A percentile compares a stretch with the other conserved stretches of the same genome.
Evolutionary conservation across 306 rosid species (phyloP).

Genomic region (Medicago ruthenica): DNA sequence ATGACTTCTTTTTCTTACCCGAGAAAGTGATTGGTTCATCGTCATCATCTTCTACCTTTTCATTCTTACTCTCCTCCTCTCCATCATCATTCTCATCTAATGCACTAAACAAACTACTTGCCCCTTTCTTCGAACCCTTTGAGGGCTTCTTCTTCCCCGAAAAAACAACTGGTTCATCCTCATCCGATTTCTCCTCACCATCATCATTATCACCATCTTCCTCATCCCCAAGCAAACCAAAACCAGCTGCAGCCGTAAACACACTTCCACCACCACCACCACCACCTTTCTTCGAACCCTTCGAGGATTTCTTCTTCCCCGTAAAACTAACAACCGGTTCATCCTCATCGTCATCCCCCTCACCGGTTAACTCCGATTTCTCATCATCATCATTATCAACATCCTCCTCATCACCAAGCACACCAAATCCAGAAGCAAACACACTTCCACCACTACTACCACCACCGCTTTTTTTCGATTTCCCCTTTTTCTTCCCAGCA

Average conservation of each 20-base stretch:
- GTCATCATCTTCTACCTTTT: slow-evolving; percentile 59
- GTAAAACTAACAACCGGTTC: slow-evolving; percentile 54
- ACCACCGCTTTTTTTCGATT: slow-evolving; percentile 74
- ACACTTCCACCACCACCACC: background rate
- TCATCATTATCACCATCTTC: slow-evolving; percentile 46
- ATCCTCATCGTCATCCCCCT: slow-evolving; percentile 54
- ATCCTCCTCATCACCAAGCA: slow-evolving; percentile 66
- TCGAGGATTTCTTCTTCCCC: slow-evolving; percentile 77
- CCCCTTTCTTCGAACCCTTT: slow-evolving; percentile 56
- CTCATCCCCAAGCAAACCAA: slow-evolving; percentile 76
- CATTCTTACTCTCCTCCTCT: slow-evolving; percentile 50
- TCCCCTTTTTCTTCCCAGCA: slow-evolving; percentile 85
- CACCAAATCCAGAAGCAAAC: slow-evolving; percentile 62
- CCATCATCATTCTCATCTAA: slow-evolving; percentile 51
- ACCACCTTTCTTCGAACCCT: slow-evolving; percentile 61
- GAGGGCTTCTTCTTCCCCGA: slow-evolving; percentile 77
- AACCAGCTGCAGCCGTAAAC: slow-evolving; percentile 49
- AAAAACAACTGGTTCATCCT: slow-evolving; percentile 49
- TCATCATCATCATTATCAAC: slow-evolving; percentile 53
- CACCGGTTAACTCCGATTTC: slow-evolving; percentile 46
- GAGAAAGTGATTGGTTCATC: slow-evolving; percentile 69
- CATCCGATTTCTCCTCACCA: slow-evolving; percentile 53
- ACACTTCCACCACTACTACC: slow-evolving; percentile 42
- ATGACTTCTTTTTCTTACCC: slow-evolving; percentile 91
- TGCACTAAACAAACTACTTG: background rate